Percentiles rank a stretch among this genome's conserved stretches.
Evolutionary conservation across 108 stramenopile genomes (phyloP).

Genomic region (Pseudonitzschia multiseries): DNA sequence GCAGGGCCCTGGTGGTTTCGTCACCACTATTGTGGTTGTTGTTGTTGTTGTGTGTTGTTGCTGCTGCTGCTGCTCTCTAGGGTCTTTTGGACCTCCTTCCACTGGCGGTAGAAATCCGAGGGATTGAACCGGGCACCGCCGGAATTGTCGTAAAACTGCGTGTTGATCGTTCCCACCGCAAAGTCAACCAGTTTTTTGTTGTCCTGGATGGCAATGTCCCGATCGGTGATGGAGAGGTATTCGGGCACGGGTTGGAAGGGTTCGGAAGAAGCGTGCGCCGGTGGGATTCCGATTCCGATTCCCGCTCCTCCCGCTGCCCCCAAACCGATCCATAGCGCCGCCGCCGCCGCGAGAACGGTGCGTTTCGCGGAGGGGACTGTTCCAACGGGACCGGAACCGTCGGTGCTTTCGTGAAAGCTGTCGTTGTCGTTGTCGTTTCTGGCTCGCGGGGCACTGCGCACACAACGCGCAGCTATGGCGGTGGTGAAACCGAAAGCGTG

Average conservation of each 20-base stretch:
- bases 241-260: background rate
- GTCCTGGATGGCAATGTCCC: conserved; percentile 13
- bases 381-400: too few species aligned
- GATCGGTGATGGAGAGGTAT: background rate
- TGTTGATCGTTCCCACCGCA: conserved; percentile 74
- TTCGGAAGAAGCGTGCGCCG: too few species aligned
- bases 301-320: too few species aligned
- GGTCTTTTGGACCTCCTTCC: conserved; percentile 46
- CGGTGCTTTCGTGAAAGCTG: background rate
- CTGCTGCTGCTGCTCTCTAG: conserved; percentile 14
- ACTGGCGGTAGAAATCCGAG: conserved; percentile 54
- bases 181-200: conserved; percentile 75
- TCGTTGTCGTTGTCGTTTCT: conserved; percentile 15
- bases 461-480: too few species aligned
- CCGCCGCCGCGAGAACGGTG: too few species aligned
- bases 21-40: background rate
- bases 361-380: too few species aligned
- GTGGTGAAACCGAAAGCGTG: too few species aligned
- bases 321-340: too few species aligned
- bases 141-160: conserved; percentile 79
- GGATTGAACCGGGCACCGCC: conserved; percentile 69
- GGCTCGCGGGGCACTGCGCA: background rate
- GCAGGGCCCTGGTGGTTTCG: conserved; percentile 9
- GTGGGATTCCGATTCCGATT: too few species aligned
- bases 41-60: conserved; percentile 8